phyloP scores from a whole-genome alignment of 176 grass and related monocot species.

The Melocanna baccifera region DNA sequence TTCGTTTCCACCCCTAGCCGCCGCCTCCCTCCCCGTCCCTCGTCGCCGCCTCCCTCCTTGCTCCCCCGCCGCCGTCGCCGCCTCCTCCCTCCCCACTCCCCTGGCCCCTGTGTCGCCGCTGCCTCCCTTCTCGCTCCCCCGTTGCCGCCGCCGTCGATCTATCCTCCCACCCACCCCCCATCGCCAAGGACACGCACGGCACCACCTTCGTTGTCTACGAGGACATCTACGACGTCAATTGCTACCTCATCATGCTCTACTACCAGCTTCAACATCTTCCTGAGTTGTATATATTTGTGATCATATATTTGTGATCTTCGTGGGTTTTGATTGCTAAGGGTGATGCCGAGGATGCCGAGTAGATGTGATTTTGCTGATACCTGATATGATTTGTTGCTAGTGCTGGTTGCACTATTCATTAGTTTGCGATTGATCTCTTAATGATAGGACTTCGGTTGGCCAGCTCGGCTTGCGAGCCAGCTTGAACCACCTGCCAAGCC shows the following conservation, averaged over 20 bases:
- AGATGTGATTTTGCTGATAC: not conserved
- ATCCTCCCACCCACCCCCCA: too few species aligned
- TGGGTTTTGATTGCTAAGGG: not conserved
- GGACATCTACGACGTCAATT: constrained; percentile 99
- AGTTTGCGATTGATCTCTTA: not conserved
- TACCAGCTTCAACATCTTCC: constrained; percentile 54
- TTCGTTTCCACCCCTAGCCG: too few species aligned
- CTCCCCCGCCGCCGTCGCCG: too few species aligned
- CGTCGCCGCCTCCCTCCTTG: too few species aligned
- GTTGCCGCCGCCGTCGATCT: too few species aligned
- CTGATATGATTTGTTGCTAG: not conserved
- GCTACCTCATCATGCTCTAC: constrained; percentile 98
- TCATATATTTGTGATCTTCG: not conserved
- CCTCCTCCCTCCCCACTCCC: too few species aligned
- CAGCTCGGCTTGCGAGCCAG: too few species aligned
- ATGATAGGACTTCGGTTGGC: too few species aligned
- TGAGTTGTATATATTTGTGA: not conserved
- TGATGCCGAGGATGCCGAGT: not conserved
- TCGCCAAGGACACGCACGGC: constrained; percentile 85
- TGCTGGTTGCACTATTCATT: not conserved
- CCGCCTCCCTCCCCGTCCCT: too few species aligned
- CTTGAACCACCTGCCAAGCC: too few species aligned
- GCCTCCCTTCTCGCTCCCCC: too few species aligned
- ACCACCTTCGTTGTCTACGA: constrained; percentile 98
- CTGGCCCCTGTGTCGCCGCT: too few species aligned